Conservation (phyloP, 202 grass and related monocot genomes). For the Schoenoplectus triqueter region DNA sequence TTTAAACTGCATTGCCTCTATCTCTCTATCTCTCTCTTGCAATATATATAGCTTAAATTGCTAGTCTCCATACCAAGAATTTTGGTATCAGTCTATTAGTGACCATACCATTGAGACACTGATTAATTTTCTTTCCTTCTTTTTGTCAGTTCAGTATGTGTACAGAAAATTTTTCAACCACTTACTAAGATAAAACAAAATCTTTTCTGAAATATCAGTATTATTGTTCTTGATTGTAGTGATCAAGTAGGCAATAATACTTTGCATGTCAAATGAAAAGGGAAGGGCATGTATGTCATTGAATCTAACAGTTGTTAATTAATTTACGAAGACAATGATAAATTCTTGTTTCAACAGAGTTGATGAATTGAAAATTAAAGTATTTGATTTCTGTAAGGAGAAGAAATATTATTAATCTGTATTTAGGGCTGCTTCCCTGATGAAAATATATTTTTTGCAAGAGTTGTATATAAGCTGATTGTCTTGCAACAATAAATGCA, state of each 20-base stretch:
- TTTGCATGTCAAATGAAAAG: background rate
- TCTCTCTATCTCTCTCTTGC: background rate
- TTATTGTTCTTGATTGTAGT: background rate
- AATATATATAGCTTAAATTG: conserved; percentile 1
- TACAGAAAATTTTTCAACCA: background rate
- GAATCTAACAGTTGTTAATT: background rate
- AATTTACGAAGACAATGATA: background rate
- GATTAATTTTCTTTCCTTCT: background rate
- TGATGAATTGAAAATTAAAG: conserved; percentile 8
- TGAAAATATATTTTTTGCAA: conserved; percentile 2
- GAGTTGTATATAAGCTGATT: background rate
- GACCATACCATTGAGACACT: background rate
- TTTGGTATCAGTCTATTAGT: background rate
- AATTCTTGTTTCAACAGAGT: background rate
- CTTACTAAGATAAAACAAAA: background rate
- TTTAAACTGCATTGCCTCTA: background rate
- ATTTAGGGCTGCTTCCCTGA: background rate
- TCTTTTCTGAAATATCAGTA: background rate
- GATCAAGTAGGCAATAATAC: background rate
- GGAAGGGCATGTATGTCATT: background rate
- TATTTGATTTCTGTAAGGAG: background rate
- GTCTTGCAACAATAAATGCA: conserved; percentile 12
- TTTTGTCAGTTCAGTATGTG: background rate
- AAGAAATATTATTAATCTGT: background rate
- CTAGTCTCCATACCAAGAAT: background rate